These are phyloP conservation scores for Pterulicium gracile DNA, from an alignment of 1,284 basidiomycete genomes.

Conservation along the genomic window DNA sequence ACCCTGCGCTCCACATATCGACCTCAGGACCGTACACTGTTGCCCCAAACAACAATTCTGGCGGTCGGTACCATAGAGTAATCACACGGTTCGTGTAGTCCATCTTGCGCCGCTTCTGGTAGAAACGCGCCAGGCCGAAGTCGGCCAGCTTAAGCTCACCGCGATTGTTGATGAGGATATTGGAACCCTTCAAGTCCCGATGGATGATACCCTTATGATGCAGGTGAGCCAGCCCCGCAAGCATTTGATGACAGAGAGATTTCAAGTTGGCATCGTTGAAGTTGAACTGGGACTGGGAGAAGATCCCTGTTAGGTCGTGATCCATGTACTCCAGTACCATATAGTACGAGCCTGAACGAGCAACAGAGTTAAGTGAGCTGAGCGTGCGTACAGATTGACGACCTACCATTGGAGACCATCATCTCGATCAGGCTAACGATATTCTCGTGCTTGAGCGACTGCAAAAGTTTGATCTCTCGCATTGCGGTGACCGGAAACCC, in stretches of 20 bases:
- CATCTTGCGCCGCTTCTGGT: constrained; percentile 79
- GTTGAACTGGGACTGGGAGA: constrained; percentile 81
- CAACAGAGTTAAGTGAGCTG: constrained; percentile 9
- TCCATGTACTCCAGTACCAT: constrained; percentile 99
- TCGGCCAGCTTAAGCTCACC: constrained; percentile 96
- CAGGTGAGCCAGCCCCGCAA: constrained; percentile 86
- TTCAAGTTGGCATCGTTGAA: constrained; percentile 89
- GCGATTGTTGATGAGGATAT: constrained; percentile 89
- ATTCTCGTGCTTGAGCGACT: constrained; percentile 84
- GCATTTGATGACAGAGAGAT: constrained; percentile 91
- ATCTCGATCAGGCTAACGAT: constrained; percentile 90
- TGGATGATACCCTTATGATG: constrained; percentile 95
- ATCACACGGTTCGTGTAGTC: constrained; percentile 99
- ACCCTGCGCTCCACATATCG: constrained; percentile 99
- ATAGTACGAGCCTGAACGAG: constrained; percentile 74
- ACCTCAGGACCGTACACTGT: constrained; percentile 97
- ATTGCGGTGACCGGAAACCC: constrained; percentile 99
- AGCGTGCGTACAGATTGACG: constrained; percentile 1
- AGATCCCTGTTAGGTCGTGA: constrained; percentile 92
- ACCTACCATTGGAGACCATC: constrained; percentile 92
- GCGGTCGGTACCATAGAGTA: constrained; percentile 97
- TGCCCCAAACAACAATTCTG: constrained; percentile 91
- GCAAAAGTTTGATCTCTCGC: constrained; percentile 96
- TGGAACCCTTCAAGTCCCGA: constrained; percentile 97
- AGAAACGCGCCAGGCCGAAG: constrained; percentile 96